phyloP scores from a whole-genome alignment of 176 grass and related monocot genomes.

The Juncus inflexus region DNA sequence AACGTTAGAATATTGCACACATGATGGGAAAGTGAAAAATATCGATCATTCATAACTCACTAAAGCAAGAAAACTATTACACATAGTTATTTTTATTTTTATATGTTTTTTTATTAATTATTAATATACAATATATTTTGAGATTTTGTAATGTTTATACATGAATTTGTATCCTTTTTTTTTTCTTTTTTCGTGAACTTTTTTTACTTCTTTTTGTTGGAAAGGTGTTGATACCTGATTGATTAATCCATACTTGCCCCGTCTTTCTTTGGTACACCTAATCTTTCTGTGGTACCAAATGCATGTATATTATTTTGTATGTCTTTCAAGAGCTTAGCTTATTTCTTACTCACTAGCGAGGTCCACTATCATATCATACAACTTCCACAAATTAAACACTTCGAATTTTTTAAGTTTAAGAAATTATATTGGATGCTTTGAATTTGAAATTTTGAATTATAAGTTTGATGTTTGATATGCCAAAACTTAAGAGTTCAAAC shows the following conservation, averaged over 20 bases:
- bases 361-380: neutral
- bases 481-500: too few species aligned
- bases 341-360: slow-evolving; percentile 4
- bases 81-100: too few species aligned
- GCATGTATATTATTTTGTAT: slow-evolving; percentile 2
- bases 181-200: too few species aligned
- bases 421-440: too few species aligned
- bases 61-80: too few species aligned
- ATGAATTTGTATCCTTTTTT: too few species aligned
- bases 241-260: slow-evolving; percentile 23
- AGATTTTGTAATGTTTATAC: too few species aligned
- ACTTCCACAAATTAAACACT: slow-evolving; percentile 4
- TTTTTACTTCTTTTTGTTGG: neutral
- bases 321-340: slow-evolving; percentile 1
- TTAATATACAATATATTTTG: too few species aligned
- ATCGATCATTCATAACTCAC: too few species aligned
- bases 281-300: slow-evolving; percentile 13
- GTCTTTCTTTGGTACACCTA: slow-evolving; percentile 36
- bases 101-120: too few species aligned
- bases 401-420: neutral
- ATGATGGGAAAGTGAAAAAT: neutral
- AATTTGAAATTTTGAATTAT: too few species aligned
- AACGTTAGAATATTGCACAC: neutral
- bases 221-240: neutral
- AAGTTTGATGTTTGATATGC: too few species aligned